Evolutionary conservation across 768 basidiomycete genomes (phyloP).

Genomic region (Pleurotus citrinopileatus): DNA sequence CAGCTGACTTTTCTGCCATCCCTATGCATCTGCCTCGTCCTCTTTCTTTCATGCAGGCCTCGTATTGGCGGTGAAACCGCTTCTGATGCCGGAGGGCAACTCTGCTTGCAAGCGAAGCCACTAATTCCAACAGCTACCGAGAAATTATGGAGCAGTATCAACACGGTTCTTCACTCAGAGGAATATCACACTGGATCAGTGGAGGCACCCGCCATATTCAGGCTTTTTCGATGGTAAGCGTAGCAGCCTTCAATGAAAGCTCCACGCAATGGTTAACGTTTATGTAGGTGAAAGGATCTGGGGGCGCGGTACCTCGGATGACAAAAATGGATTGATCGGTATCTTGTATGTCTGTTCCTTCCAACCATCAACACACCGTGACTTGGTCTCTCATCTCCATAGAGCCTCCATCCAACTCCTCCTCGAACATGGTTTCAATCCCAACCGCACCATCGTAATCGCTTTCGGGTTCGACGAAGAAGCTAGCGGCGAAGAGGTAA

Average conservation of each 20-base stretch:
- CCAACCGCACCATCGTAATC: conserved; percentile 58
- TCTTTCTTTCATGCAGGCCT: too few species aligned
- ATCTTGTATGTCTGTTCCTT: conserved; percentile 44
- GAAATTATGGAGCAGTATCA: conserved; percentile 16
- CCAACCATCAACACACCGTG: too few species aligned
- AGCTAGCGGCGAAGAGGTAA: conserved; percentile 44
- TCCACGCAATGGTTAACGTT: background rate
- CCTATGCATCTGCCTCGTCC: too few species aligned
- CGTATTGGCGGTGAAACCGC: too few species aligned
- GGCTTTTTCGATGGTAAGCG: conserved; percentile 54
- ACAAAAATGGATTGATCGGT: conserved; percentile 69
- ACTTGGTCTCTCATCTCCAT: background rate
- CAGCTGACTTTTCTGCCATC: too few species aligned
- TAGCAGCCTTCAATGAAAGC: background rate
- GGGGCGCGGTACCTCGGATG: conserved; percentile 75
- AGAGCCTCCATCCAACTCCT: conserved; percentile 63
- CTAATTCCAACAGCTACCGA: conserved; percentile 27
- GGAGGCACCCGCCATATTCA: conserved; percentile 63
- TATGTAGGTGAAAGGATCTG: conserved; percentile 39
- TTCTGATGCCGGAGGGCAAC: too few species aligned
- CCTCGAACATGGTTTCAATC: conserved; percentile 55
- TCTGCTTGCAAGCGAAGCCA: conserved; percentile 19
- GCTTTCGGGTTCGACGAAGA: conserved; percentile 81
- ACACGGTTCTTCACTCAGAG: conserved; percentile 15
- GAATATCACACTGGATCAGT: conserved; percentile 46